phyloP scores from a whole-genome alignment of 768 basidiomycete species.

The Lactarius hatsudake region DNA sequence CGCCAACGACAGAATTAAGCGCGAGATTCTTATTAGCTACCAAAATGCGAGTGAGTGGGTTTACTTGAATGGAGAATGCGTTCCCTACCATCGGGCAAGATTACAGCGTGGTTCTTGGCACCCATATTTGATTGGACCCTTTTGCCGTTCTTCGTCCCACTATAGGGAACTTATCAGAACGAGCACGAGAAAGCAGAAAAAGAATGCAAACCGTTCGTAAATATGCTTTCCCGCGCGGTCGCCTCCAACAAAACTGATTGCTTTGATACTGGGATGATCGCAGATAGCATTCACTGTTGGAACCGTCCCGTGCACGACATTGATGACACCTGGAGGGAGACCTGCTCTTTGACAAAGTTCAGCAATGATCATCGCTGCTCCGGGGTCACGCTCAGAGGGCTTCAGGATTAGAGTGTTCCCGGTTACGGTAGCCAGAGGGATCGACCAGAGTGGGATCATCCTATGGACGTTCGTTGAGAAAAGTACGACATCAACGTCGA shows the following conservation, averaged over 20 bases:
- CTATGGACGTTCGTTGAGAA: conserved; percentile 35
- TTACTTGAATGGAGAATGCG: background rate
- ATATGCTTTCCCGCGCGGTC: conserved; percentile 93
- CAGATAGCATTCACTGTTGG: conserved; percentile 93
- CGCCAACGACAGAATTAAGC: conserved; percentile 88
- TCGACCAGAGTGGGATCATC: conserved; percentile 97
- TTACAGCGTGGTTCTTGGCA: conserved; percentile 93
- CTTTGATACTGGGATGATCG: conserved; percentile 86
- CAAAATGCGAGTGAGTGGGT: background rate
- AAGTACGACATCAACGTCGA: background rate
- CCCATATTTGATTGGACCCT: conserved; percentile 71
- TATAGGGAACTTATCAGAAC: conserved; percentile 31
- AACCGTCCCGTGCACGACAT: conserved; percentile 86
- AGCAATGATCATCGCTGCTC: conserved; percentile 96
- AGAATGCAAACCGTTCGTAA: conserved; percentile 63
- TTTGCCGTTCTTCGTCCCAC: conserved; percentile 84
- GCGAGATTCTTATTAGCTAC: conserved; percentile 91
- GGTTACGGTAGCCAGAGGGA: conserved; percentile 82
- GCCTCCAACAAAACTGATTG: conserved; percentile 95
- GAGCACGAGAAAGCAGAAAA: background rate
- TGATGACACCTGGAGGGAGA: conserved; percentile 84
- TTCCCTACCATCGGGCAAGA: conserved; percentile 86
- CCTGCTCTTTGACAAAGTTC: conserved; percentile 89
- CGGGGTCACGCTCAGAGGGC: conserved; percentile 94
- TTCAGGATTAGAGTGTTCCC: conserved; percentile 96